Conservation (phyloP, 441 rosid genomes). For the Erodium trifolium region DNA sequence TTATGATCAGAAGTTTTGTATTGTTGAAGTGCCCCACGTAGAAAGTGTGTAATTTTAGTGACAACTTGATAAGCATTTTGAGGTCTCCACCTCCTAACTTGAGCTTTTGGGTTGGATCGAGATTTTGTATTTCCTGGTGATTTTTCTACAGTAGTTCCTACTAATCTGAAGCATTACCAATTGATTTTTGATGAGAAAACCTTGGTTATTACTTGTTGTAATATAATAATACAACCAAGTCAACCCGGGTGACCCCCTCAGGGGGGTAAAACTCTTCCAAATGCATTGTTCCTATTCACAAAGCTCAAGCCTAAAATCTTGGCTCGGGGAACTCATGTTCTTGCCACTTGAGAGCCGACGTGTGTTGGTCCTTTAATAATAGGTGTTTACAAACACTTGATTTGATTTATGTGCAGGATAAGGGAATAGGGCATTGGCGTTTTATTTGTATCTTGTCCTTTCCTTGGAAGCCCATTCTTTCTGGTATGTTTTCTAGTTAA, state of each 20-base stretch:
- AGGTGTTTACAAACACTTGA: neutral
- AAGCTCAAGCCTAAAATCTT: neutral
- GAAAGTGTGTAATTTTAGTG: too few species aligned
- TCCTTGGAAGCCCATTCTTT: constrained; percentile 96
- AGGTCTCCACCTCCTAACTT: neutral
- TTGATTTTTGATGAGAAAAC: neutral
- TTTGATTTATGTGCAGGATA: constrained; percentile 42
- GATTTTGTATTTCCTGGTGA: too few species aligned
- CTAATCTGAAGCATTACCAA: neutral
- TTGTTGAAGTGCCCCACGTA: too few species aligned
- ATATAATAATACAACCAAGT: neutral
- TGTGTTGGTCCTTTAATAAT: neutral
- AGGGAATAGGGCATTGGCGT: constrained; percentile 84
- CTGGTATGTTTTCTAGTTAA: constrained; percentile 35
- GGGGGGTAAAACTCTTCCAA: neutral
- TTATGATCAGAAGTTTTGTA: too few species aligned
- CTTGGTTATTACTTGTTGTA: neutral
- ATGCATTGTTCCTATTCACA: neutral
- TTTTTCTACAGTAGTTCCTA: neutral
- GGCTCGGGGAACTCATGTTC: neutral
- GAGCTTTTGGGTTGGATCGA: too few species aligned
- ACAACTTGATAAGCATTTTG: too few species aligned
- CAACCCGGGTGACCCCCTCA: neutral
- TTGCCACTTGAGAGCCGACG: neutral
- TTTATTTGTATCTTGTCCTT: constrained; percentile 84